These are phyloP conservation scores for Psophocarpus tetragonolobus DNA, from an alignment of 306 rosid genomes.

Conservation along the genomic window DNA sequence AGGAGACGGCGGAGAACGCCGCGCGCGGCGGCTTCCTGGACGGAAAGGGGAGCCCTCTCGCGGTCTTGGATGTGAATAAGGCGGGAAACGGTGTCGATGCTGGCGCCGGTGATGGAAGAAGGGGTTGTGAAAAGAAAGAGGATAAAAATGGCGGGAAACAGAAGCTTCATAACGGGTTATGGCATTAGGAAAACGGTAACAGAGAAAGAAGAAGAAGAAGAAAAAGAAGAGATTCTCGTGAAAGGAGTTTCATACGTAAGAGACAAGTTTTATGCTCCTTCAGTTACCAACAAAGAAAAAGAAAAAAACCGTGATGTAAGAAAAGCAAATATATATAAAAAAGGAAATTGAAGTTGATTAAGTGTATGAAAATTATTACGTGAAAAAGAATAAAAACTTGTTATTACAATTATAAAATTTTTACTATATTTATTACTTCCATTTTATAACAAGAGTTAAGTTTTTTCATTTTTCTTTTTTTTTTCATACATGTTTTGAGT, in stretches of 20 bases:
- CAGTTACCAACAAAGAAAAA: too few species aligned
- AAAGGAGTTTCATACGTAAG: neutral
- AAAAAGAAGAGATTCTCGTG: slow-evolving; percentile 25
- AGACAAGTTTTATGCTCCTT: slow-evolving; percentile 41
- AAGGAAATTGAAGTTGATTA: too few species aligned
- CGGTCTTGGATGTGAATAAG: slow-evolving; percentile 72
- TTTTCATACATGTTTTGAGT: too few species aligned
- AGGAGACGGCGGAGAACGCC: slow-evolving; percentile 71
- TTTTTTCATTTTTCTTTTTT: too few species aligned
- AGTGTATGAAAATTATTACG: too few species aligned
- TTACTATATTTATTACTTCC: too few species aligned
- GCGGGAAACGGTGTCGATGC: slow-evolving; percentile 56
- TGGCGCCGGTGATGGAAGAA: slow-evolving; percentile 40
- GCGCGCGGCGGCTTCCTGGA: slow-evolving; percentile 75
- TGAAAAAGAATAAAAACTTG: too few species aligned
- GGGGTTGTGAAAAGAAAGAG: slow-evolving; percentile 9
- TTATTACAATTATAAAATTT: too few species aligned
- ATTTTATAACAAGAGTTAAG: too few species aligned
- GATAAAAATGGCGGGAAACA: slow-evolving; percentile 47
- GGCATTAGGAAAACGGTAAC: neutral
- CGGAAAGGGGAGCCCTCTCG: slow-evolving; percentile 55
- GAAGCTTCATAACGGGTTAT: slow-evolving; percentile 36
- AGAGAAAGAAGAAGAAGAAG: slow-evolving; percentile 7
- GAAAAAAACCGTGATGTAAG: too few species aligned
- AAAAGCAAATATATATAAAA: too few species aligned